phyloP scores from a whole-genome alignment of 2,329 filamentous ascomycete genomes.

The Basipetospora chlamydospora region DNA sequence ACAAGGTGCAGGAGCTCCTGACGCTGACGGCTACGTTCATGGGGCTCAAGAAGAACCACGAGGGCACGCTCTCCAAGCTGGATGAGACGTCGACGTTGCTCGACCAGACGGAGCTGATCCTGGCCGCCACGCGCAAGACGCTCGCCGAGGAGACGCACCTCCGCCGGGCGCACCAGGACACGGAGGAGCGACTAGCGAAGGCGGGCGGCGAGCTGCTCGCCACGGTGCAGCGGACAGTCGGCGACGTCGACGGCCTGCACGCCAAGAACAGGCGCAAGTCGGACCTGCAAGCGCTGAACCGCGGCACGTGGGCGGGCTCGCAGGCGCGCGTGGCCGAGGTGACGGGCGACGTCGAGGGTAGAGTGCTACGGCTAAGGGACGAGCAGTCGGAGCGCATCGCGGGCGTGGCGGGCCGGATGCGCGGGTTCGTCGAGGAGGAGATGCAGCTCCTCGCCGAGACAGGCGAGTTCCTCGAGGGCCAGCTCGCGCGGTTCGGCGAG shows the following conservation, averaged over 20 bases:
- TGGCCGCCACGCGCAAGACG: slow-evolving; percentile 60
- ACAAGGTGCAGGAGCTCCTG: slow-evolving; percentile 89
- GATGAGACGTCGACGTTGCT: slow-evolving; percentile 70
- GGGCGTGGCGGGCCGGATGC: slow-evolving; percentile 56
- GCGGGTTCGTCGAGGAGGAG: slow-evolving; percentile 61
- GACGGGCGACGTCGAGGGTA: slow-evolving; percentile 61
- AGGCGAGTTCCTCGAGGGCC: slow-evolving; percentile 54
- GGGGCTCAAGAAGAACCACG: slow-evolving; percentile 77
- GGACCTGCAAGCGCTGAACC: slow-evolving; percentile 67
- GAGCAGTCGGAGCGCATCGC: slow-evolving; percentile 60
- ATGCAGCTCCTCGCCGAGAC: slow-evolving; percentile 55
- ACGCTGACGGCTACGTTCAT: slow-evolving; percentile 76
- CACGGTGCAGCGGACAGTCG: slow-evolving; percentile 63
- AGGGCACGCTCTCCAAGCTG: slow-evolving; percentile 55
- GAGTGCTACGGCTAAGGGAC: slow-evolving; percentile 55
- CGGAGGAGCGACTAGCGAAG: slow-evolving; percentile 60
- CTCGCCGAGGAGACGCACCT: slow-evolving; percentile 68
- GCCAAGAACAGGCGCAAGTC: slow-evolving; percentile 79
- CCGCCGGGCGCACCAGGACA: slow-evolving; percentile 72
- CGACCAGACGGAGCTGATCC: slow-evolving; percentile 74
- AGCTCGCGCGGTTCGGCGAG: slow-evolving; percentile 50
- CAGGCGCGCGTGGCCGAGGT: slow-evolving; percentile 63
- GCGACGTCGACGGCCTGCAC: slow-evolving; percentile 67
- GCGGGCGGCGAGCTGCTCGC: slow-evolving; percentile 65
- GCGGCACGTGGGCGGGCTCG: slow-evolving; percentile 62